These are phyloP conservation scores for Xerocomellus chrysenteron DNA, from an alignment of 768 basidiomycete species.

Conservation along the genomic window DNA sequence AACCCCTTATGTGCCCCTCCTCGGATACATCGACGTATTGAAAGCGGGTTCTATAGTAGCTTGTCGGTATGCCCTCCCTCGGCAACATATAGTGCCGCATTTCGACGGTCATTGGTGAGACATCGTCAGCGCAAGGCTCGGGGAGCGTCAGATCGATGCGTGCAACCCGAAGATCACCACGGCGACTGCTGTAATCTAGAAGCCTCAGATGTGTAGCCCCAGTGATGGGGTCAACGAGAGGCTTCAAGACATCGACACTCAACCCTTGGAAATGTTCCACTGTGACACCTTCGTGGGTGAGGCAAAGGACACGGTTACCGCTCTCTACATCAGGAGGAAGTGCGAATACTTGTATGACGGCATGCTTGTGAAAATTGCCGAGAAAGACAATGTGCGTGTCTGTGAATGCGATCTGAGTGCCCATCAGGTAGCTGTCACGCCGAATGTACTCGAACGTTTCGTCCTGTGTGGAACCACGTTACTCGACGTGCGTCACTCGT, in stretches of 20 bases:
- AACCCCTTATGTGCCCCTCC: not conserved
- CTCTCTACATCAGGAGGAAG: not conserved
- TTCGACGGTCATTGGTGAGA: not conserved
- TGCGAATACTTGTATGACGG: not conserved
- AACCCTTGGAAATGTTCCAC: rapidly evolving
- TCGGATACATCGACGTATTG: not conserved
- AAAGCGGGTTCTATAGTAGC: not conserved
- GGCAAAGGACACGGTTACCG: not conserved
- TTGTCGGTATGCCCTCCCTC: not conserved
- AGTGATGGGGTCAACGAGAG: not conserved
- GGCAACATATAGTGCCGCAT: not conserved
- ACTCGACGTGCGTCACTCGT: conserved; percentile 6
- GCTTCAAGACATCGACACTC: not conserved
- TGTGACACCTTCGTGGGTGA: not conserved
- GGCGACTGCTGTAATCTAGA: not conserved
- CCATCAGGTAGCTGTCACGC: rapidly evolving
- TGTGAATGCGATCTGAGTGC: not conserved
- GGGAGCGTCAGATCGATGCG: not conserved
- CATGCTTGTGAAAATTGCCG: no score
- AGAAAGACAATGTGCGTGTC: not conserved
- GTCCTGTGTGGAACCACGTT: not conserved
- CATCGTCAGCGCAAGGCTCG: not conserved
- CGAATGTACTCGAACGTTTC: not conserved
- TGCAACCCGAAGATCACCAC: not conserved
- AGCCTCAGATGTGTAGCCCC: not conserved